Conservation (phyloP, 805 yeast genomes). For the Maudiozyma turicensis region DNA sequence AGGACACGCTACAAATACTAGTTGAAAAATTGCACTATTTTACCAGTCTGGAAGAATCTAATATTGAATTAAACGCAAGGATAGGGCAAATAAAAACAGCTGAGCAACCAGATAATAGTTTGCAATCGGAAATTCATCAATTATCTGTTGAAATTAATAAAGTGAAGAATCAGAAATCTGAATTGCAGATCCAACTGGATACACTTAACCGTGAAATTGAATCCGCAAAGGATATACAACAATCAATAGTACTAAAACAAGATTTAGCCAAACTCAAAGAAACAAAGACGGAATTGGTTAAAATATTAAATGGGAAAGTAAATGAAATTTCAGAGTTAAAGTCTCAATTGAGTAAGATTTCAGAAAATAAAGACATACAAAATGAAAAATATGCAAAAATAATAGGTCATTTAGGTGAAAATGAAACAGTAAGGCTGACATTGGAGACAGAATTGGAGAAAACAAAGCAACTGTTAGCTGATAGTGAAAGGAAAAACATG, state of each 20-base stretch:
- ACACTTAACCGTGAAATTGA: slow-evolving; percentile 1
- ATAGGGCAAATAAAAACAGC: not conserved
- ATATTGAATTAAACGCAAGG: not conserved
- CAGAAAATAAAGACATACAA: slow-evolving; percentile 31
- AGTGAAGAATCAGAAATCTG: slow-evolving; percentile 14
- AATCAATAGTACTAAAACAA: not conserved
- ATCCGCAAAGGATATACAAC: not conserved
- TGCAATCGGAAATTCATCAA: slow-evolving; percentile 12
- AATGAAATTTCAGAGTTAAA: slow-evolving; percentile 8
- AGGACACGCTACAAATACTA: not conserved
- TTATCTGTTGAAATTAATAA: slow-evolving; percentile 17
- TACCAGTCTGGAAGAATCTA: not conserved
- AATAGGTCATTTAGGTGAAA: slow-evolving; percentile 29
- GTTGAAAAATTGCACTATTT: not conserved
- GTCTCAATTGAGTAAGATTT: slow-evolving; percentile 12
- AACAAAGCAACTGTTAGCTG: slow-evolving; percentile 34
- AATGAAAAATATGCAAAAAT: slow-evolving; percentile 30
- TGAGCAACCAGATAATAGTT: not conserved
- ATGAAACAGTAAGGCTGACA: slow-evolving; percentile 23
- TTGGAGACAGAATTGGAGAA: slow-evolving; percentile 30
- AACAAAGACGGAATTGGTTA: slow-evolving; percentile 19
- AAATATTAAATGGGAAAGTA: slow-evolving; percentile 24
- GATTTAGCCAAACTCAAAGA: not conserved
- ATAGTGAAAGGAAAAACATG: slow-evolving; percentile 33
- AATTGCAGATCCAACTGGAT: slow-evolving; percentile 1